Percentiles rank a stretch among this genome's conserved stretches.
These are phyloP conservation scores for Hordeum vulgare DNA, from an alignment of 176 grass and related monocot genomes.

Conservation along the genomic window DNA sequence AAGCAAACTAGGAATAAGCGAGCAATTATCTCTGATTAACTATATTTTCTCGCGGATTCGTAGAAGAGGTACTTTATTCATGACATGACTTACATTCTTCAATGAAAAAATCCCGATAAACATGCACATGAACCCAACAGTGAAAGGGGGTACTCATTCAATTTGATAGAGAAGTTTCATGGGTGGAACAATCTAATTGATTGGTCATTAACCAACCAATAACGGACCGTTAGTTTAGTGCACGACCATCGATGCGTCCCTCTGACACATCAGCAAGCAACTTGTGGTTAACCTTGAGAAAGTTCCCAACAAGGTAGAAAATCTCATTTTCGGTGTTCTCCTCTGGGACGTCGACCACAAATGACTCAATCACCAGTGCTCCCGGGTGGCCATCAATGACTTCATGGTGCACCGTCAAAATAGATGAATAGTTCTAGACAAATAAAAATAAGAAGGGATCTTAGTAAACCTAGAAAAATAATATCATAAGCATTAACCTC, in stretches of 20 bases:
- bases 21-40: neutral
- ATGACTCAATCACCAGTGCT: conserved; percentile 75
- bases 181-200: neutral
- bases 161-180: neutral
- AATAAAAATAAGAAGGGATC: neutral
- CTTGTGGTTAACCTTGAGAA: conserved; percentile 79
- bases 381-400: conserved; percentile 45
- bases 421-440: conserved; percentile 74
- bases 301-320: conserved; percentile 64
- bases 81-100: neutral
- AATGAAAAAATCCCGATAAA: neutral
- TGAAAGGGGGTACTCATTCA: neutral
- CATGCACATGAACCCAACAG: neutral
- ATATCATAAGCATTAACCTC: neutral
- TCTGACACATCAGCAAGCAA: conserved; percentile 58
- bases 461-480: neutral
- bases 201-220: neutral
- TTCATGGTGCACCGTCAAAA: conserved; percentile 67
- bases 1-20: neutral
- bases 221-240: conserved; percentile 5
- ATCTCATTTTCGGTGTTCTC: conserved; percentile 77
- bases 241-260: conserved; percentile 24
- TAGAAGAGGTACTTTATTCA: neutral
- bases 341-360: conserved; percentile 63
- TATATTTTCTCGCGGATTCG: neutral